Conservation (phyloP, 768 basidiomycete species). For the Amanita subjunquillea region DNA sequence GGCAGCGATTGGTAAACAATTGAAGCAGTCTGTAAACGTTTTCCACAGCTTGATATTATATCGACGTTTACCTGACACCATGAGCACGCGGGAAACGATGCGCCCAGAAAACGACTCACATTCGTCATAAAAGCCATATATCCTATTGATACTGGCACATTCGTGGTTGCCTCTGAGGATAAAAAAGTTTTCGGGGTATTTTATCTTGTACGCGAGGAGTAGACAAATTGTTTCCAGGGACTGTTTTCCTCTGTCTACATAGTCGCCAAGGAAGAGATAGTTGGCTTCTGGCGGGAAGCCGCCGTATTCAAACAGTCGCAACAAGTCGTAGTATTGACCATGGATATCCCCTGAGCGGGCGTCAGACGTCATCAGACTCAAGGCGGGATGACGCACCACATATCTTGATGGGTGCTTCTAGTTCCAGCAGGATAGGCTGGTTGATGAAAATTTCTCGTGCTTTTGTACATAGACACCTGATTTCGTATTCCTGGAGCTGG, state of each 20-base stretch:
- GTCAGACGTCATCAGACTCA: constrained; percentile 2
- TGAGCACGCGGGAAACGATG: constrained; percentile 5
- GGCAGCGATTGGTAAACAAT: constrained; percentile 96
- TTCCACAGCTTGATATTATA: constrained; percentile 99
- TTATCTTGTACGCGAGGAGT: constrained; percentile 98
- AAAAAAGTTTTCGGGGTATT: constrained; percentile 99
- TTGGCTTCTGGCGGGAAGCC: constrained; percentile 99
- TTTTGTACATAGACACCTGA: constrained; percentile 98
- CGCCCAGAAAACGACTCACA: constrained; percentile 45
- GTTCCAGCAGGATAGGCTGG: constrained; percentile 94
- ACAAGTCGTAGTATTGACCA: constrained; percentile 97
- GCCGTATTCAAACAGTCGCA: constrained; percentile 97
- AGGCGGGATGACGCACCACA: constrained; percentile 60
- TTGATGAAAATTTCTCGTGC: constrained; percentile 99
- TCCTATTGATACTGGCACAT: constrained; percentile 98
- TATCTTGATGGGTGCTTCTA: constrained; percentile 99
- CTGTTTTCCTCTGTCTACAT: constrained; percentile 99
- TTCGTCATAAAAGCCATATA: constrained; percentile 99
- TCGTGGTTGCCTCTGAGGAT: constrained; percentile 98
- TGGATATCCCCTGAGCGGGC: constrained; percentile 82
- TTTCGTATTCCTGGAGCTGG: constrained; percentile 97
- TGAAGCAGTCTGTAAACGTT: constrained; percentile 99
- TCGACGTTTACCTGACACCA: constrained; percentile 82
- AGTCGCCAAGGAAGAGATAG: constrained; percentile 99
- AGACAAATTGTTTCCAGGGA: constrained; percentile 99